Conservation (phyloP, 208 protist species). For the Acanthamoeba lenticulata region DNA sequence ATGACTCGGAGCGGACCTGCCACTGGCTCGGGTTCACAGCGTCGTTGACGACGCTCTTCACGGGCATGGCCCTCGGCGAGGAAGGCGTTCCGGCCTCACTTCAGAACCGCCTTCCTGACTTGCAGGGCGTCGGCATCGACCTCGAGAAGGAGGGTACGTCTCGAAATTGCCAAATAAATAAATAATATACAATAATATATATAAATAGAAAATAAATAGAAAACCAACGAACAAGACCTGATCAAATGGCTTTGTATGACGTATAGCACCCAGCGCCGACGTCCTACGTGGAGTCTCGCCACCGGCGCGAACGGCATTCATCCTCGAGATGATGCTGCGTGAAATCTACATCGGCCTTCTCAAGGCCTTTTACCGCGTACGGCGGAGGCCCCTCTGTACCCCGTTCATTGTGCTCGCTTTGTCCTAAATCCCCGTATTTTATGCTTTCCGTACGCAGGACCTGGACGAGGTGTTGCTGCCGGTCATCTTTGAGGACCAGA, state of each 20-base stretch:
- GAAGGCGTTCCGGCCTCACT: background rate
- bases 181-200: background rate
- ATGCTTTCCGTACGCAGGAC: background rate
- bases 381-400: background rate
- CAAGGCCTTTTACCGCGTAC: constrained; percentile 4
- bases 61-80: background rate
- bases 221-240: background rate
- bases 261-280: background rate
- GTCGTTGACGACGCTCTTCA: background rate
- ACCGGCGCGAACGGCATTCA: background rate
- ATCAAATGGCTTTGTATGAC: background rate
- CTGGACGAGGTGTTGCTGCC: constrained; percentile 27
- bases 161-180: background rate
- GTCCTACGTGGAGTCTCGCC: background rate
- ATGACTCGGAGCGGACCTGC: background rate
- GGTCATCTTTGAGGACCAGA: constrained; percentile 9
- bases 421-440: background rate
- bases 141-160: constrained; percentile 2
- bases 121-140: background rate
- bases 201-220: background rate
- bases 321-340: constrained; percentile 6
- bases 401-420: background rate
- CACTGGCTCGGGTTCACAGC: constrained; percentile 23
- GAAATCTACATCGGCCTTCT: constrained; percentile 19
- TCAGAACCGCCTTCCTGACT: background rate